These are phyloP conservation scores for Camellia japonica DNA, from an alignment of 148 eudicot species.

Conservation along the genomic window DNA sequence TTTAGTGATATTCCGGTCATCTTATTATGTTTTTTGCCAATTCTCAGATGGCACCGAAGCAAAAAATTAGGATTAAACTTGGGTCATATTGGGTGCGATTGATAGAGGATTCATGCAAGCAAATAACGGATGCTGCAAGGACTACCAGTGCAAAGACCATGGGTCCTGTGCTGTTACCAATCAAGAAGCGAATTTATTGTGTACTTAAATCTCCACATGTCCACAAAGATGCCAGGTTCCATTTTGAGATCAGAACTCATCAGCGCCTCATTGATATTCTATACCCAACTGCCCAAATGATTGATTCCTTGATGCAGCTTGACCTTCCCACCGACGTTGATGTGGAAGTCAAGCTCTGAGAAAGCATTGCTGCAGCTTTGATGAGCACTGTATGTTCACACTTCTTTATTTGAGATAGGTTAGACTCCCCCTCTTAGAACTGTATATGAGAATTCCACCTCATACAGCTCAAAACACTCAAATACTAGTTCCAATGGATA, in stretches of 20 bases:
- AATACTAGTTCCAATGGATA: too few species aligned
- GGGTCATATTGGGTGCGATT: too few species aligned
- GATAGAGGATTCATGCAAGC: slow-evolving; percentile 85
- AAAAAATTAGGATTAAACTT: slow-evolving; percentile 63
- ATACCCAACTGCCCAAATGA: too few species aligned
- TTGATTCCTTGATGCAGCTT: too few species aligned
- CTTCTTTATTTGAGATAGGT: slow-evolving; percentile 38
- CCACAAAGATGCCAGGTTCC: slow-evolving; percentile 65
- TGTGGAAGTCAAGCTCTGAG: slow-evolving; percentile 87
- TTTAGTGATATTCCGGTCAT: neutral
- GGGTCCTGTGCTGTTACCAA: slow-evolving; percentile 98
- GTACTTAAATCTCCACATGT: slow-evolving; percentile 91
- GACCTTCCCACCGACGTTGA: slow-evolving; percentile 21
- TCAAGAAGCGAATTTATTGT: slow-evolving; percentile 80
- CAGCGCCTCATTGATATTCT: too few species aligned
- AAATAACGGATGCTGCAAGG: slow-evolving; percentile 89
- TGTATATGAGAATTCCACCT: too few species aligned
- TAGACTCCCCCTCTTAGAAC: too few species aligned
- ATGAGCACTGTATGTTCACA: too few species aligned
- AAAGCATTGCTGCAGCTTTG: too few species aligned
- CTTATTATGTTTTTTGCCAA: neutral
- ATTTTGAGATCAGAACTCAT: slow-evolving; percentile 10
- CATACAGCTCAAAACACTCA: too few species aligned
- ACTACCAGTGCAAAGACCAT: slow-evolving; percentile 84
- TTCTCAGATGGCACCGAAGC: slow-evolving; percentile 58